Evolutionary conservation across 345 rosid genomes (phyloP).

Genomic region (Isatis tinctoria): DNA sequence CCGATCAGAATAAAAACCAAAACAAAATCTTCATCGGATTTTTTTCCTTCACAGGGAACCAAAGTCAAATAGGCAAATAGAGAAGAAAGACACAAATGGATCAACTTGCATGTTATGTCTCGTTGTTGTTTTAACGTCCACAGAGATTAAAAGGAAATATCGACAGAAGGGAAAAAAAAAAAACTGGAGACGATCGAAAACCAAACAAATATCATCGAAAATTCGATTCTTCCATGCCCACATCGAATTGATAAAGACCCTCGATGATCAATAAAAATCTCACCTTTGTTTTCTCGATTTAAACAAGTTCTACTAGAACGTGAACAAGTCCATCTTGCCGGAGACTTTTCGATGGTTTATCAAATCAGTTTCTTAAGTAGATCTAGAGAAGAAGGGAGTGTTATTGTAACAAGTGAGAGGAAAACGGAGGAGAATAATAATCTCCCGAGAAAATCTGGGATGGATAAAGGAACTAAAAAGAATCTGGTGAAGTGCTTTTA

Average conservation of each 20-base stretch:
- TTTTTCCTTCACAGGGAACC: not conserved
- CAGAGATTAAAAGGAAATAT: not conserved
- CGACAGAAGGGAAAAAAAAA: not conserved
- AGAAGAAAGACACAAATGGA: slow-evolving; percentile 20
- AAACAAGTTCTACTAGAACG: slow-evolving; percentile 6
- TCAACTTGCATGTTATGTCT: slow-evolving; percentile 31
- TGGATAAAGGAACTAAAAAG: not conserved
- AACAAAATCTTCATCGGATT: slow-evolving; percentile 15
- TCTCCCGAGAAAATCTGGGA: slow-evolving; percentile 27
- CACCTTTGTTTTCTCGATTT: slow-evolving; percentile 34
- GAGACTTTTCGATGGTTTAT: slow-evolving; percentile 7
- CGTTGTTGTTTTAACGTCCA: slow-evolving; percentile 1
- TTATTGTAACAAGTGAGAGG: slow-evolving; percentile 14
- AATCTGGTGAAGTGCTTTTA: slow-evolving; percentile 16
- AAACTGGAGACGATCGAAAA: not conserved
- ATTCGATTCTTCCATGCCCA: not conserved
- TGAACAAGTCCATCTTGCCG: not conserved
- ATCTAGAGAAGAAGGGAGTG: slow-evolving; percentile 36
- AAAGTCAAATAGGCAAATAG: slow-evolving; percentile 15
- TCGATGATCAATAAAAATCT: slow-evolving; percentile 30
- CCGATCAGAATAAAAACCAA: slow-evolving; percentile 13
- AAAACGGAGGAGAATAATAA: not conserved
- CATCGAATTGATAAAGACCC: not conserved
- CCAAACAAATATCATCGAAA: not conserved
- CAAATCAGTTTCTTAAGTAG: slow-evolving; percentile 22